phyloP scores from a whole-genome alignment of 192 early-diverging fungal species.

The Coemansia sp. region DNA sequence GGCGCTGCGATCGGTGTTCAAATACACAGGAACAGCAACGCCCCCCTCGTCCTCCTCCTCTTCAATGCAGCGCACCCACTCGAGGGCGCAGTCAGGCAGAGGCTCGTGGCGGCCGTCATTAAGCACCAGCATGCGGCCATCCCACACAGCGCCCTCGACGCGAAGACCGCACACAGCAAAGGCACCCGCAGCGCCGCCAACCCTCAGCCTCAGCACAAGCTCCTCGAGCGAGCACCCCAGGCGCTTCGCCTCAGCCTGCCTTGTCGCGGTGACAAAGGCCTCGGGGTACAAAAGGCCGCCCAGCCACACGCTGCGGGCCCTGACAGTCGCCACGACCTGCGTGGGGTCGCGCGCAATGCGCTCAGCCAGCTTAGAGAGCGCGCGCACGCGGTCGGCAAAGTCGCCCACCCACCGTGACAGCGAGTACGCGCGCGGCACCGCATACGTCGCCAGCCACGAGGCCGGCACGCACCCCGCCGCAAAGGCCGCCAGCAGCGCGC shows the following conservation, averaged over 20 bases:
- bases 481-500: constrained; percentile 68
- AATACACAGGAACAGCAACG: constrained; percentile 61
- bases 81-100: constrained; percentile 28
- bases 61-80: not conserved
- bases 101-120: constrained; percentile 43
- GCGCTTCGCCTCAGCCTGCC: constrained; percentile 78
- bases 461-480: constrained; percentile 69
- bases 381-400: constrained; percentile 67
- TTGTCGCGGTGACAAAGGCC: constrained; percentile 88
- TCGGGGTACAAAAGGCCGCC: constrained; percentile 88
- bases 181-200: constrained; percentile 10
- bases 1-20: constrained; percentile 62
- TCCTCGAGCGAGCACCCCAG: constrained; percentile 81
- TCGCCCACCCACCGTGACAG: constrained; percentile 74
- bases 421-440: constrained; percentile 55
- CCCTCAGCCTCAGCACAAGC: constrained; percentile 58
- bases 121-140: constrained; percentile 25
- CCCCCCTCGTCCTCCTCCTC: not conserved
- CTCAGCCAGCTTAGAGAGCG: constrained; percentile 57
- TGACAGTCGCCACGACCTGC: constrained; percentile 23
- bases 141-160: constrained; percentile 56
- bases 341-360: constrained; percentile 8
- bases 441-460: constrained; percentile 56
- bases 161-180: constrained; percentile 43
- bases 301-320: constrained; percentile 66